These are phyloP conservation scores for Neospermospora avenae DNA, from an alignment of 2,329 filamentous ascomycete genomes.

Conservation along the genomic window DNA sequence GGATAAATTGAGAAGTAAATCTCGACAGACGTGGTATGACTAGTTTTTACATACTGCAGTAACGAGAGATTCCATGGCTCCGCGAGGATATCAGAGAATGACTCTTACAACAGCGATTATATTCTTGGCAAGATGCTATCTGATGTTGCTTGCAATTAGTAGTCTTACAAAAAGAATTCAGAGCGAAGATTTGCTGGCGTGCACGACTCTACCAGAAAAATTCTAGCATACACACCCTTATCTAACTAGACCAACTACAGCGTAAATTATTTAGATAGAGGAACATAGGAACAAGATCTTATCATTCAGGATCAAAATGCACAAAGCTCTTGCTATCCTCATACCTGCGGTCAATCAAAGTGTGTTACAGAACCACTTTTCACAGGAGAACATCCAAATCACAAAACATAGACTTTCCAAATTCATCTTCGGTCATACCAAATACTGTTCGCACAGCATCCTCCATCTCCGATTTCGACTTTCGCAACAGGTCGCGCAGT, in stretches of 20 bases:
- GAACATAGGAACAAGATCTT: too few relatives aligned
- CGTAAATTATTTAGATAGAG: too few relatives aligned
- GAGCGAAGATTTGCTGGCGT: too few relatives aligned
- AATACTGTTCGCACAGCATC: constrained; percentile 12
- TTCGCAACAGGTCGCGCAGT: background rate
- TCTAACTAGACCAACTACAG: too few relatives aligned
- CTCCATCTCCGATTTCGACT: constrained; percentile 12
- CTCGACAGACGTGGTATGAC: constrained; percentile 1
- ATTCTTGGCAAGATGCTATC: background rate
- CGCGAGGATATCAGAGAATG: constrained; percentile 12
- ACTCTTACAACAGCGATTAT: background rate
- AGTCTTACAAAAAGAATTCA: too few relatives aligned
- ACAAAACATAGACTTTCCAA: background rate
- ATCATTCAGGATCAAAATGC: too few relatives aligned
- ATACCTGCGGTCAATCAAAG: too few relatives aligned
- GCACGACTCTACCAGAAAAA: too few relatives aligned
- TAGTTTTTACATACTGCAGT: constrained; percentile 19
- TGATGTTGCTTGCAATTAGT: too few relatives aligned
- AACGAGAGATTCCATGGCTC: constrained; percentile 24
- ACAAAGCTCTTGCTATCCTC: too few relatives aligned
- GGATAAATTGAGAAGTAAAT: constrained; percentile 25
- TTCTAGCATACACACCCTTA: too few relatives aligned
- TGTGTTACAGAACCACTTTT: too few relatives aligned
- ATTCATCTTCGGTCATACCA: constrained; percentile 9
- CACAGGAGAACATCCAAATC: background rate